Percentiles rank a stretch among this genome's conserved stretches.
Evolutionary conservation across 2,329 filamentous ascomycete genomes (phyloP).

Genomic region (Aspergillaceae sp.): DNA sequence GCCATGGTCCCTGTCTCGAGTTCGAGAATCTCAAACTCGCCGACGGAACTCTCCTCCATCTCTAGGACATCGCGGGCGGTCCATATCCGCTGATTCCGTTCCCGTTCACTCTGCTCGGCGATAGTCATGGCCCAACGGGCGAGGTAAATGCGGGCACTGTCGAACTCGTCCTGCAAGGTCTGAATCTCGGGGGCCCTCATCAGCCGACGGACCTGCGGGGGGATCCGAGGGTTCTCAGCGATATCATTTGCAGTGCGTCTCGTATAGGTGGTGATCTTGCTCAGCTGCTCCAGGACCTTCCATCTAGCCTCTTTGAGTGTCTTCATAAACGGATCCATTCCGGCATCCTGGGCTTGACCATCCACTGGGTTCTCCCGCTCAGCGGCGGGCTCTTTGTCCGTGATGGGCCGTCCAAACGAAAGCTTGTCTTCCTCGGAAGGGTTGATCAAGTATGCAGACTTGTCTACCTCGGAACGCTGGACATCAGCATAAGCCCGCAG

Average conservation of each 20-base stretch:
- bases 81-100: constrained; percentile 80
- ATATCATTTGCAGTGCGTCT: constrained; percentile 84
- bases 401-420: constrained; percentile 55
- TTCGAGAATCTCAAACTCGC: constrained; percentile 90
- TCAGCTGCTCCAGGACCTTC: constrained; percentile 94
- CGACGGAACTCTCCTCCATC: constrained; percentile 88
- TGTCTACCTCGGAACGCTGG: constrained; percentile 76
- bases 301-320: constrained; percentile 90
- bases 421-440: constrained; percentile 75
- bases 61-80: constrained; percentile 87
- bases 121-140: constrained; percentile 98
- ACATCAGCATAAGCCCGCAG: constrained; percentile 73
- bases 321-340: constrained; percentile 89
- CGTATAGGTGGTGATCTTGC: constrained; percentile 94
- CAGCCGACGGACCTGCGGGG: constrained; percentile 75
- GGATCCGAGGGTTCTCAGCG: constrained; percentile 81
- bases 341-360: constrained; percentile 50
- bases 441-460: constrained; percentile 84
- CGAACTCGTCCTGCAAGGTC: constrained; percentile 91
- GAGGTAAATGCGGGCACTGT: constrained; percentile 87
- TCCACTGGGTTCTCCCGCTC: constrained; percentile 27
- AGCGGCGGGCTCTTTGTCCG: constrained; percentile 16
- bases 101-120: constrained; percentile 87
- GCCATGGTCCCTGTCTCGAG: constrained; percentile 63
- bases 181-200: constrained; percentile 90